Base-by-base conservation (phyloP, 345 rosid genomes). In the Barbarea vulgaris region DNA sequence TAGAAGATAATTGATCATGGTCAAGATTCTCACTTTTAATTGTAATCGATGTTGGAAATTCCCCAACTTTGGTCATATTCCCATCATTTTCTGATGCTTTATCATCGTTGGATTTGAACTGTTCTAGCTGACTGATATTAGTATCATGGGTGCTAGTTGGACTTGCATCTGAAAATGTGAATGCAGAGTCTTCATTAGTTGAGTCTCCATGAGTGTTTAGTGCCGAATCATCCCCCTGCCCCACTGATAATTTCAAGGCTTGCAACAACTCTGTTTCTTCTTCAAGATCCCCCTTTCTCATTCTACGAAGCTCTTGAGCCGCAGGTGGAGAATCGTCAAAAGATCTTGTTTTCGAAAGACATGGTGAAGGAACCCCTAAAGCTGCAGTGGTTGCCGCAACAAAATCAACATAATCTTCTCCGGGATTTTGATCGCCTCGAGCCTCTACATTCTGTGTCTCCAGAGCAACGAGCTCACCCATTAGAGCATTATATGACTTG, bases 311-410 rank as follows among this genome's bases (percentile, higher is more conserved):
- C 70, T 83, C 91, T 64, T 85, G 67, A 55, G 74, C 79, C 28
- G 93, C 81, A 79, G 56, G 81, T 34, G 93, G 91, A 81, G 96
- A 86, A 18, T 87, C 91, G 31, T 87, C 91, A 63, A 89, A 91
- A 70, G 99, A 93, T 71, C 84, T 87, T 22, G 88, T 79, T 76
- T 84, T 93, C 71, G 90, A 85, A 76, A 89, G 98, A 76, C 80
- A 79, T 4, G 99, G 98, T 63, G 97, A 91, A 84, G 99, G 98
- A 77, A 93, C 93, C 67, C 98, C 98, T 24, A 96, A 81, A 42
- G 92, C 82, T 24, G 99, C 98, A 66, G 99, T 82, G 54, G 99
- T 89, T 72, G 99, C 98, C 50, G 98, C 98, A 78, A 86, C 98
- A 88, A 93, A 96, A 87, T 96, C 98, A 79, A 93, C 84, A 30